Percentiles rank a stretch among this genome's conserved stretches.
These are phyloP conservation scores for Houttuynia cordata DNA, from an alignment of 164 flowering plant genomes.

Conservation along the genomic window DNA sequence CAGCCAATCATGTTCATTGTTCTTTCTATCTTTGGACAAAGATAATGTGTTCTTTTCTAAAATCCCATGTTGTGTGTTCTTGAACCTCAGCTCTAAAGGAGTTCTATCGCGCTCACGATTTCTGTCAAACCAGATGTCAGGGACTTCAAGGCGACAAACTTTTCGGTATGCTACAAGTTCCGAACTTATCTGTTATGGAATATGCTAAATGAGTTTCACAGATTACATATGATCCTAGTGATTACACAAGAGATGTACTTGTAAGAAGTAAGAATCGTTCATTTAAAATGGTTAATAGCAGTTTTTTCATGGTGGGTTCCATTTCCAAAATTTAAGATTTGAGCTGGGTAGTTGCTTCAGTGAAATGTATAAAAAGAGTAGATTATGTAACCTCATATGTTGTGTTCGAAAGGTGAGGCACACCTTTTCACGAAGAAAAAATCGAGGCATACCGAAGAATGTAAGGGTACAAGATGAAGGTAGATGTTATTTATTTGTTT, in stretches of 20 bases:
- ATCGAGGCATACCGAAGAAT: no score
- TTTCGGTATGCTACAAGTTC: not conserved
- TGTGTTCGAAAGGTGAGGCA: not conserved
- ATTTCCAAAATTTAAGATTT: no score
- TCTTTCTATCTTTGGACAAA: not conserved
- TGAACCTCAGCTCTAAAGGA: slow-evolving; percentile 2
- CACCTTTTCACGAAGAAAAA: not conserved
- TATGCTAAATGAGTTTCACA: not conserved
- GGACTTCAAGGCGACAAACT: not conserved
- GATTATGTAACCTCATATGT: not conserved
- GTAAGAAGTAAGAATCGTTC: no score
- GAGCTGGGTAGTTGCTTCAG: no score
- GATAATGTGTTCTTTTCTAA: not conserved
- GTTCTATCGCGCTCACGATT: slow-evolving; percentile 1
- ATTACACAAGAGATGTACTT: no score
- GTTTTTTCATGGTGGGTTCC: no score
- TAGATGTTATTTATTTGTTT: not conserved
- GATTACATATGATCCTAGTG: not conserved
- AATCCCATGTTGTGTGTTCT: not conserved
- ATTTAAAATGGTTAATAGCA: not conserved
- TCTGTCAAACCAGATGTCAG: not conserved
- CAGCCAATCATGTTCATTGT: not conserved
- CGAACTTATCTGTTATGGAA: not conserved
- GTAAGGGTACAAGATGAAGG: not conserved
- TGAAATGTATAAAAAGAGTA: no score